These are phyloP conservation scores for Septoria linicola DNA, from an alignment of 2,329 filamentous ascomycete genomes.

Conservation along the genomic window DNA sequence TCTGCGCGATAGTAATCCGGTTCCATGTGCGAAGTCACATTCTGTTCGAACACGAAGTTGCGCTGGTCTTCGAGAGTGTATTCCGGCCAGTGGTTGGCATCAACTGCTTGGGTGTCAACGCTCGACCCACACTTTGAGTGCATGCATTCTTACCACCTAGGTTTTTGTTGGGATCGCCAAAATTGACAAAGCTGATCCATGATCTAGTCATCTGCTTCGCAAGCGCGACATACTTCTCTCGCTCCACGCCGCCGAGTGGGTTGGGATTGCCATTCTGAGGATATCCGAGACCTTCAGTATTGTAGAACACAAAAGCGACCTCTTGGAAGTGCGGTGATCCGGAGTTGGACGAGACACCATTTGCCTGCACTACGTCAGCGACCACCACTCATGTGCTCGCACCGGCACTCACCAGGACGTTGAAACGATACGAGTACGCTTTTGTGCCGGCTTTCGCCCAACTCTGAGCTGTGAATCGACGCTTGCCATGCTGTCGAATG, in stretches of 20 bases:
- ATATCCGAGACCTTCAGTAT: conserved; percentile 43
- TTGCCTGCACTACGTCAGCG: conserved; percentile 22
- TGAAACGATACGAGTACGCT: conserved; percentile 47
- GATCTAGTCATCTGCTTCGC: conserved; percentile 52
- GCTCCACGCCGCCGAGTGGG: conserved; percentile 25
- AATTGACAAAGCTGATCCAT: conserved; percentile 54
- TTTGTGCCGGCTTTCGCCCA: conserved; percentile 27
- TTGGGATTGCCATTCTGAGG: conserved; percentile 27
- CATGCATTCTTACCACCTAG: conserved; percentile 25
- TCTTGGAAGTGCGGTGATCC: conserved; percentile 49
- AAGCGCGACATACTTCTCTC: conserved; percentile 43
- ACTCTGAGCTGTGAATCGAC: conserved; percentile 23
- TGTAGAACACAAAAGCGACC: conserved; percentile 57
- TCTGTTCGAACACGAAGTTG: conserved; percentile 54
- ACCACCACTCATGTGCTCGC: not conserved
- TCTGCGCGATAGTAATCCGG: conserved; percentile 48
- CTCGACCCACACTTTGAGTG: not conserved
- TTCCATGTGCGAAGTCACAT: conserved; percentile 41
- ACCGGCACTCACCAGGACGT: conserved; percentile 38
- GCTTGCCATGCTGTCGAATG: conserved; percentile 22
- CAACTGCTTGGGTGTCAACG: conserved; percentile 23
- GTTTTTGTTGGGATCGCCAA: conserved; percentile 43
- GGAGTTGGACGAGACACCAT: conserved; percentile 29
- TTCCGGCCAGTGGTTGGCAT: conserved; percentile 43
- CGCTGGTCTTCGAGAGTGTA: conserved; percentile 45